phyloP scores from a whole-genome alignment of 2,329 filamentous ascomycete species.

The Aspergillus intermedius region DNA sequence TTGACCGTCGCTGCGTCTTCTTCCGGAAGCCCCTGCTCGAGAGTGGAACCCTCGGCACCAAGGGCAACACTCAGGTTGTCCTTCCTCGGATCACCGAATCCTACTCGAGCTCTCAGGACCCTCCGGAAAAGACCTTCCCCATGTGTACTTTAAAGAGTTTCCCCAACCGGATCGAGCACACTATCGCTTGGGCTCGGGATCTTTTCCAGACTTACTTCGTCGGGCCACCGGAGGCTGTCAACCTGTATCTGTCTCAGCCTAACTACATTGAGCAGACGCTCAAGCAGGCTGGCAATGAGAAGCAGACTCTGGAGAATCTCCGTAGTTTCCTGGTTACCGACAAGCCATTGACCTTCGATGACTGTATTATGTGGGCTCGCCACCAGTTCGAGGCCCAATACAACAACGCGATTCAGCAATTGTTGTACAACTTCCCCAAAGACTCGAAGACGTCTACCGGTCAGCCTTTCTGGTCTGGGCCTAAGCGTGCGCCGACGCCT shows the following conservation, averaged over 20 bases:
- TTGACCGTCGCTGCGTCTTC: conserved; percentile 93
- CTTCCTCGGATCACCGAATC: conserved; percentile 89
- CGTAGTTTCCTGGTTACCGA: conserved; percentile 86
- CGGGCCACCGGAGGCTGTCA: conserved; percentile 87
- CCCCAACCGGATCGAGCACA: conserved; percentile 97
- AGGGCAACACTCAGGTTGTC: conserved; percentile 96
- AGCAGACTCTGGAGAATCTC: conserved; percentile 83
- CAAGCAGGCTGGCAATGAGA: conserved; percentile 92
- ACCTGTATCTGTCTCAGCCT: conserved; percentile 84
- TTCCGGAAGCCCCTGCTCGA: conserved; percentile 96
- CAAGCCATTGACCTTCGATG: conserved; percentile 85
- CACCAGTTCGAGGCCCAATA: conserved; percentile 94
- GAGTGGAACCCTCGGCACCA: conserved; percentile 96
- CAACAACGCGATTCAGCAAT: conserved; percentile 91
- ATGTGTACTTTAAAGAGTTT: conserved; percentile 98
- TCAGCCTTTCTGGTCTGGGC: conserved; percentile 94
- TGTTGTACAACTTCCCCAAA: conserved; percentile 95
- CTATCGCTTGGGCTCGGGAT: conserved; percentile 95
- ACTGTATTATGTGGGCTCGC: conserved; percentile 94
- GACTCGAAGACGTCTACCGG: conserved; percentile 83
- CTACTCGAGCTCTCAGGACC: conserved; percentile 94
- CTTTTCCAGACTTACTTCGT: conserved; percentile 92
- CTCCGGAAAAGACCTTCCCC: conserved; percentile 95
- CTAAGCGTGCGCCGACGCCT: conserved; percentile 89
- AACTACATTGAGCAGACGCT: conserved; percentile 82